These are phyloP conservation scores for Chlorella sp. DNA, from an alignment of 139 green algal genomes.

Conservation along the genomic window DNA sequence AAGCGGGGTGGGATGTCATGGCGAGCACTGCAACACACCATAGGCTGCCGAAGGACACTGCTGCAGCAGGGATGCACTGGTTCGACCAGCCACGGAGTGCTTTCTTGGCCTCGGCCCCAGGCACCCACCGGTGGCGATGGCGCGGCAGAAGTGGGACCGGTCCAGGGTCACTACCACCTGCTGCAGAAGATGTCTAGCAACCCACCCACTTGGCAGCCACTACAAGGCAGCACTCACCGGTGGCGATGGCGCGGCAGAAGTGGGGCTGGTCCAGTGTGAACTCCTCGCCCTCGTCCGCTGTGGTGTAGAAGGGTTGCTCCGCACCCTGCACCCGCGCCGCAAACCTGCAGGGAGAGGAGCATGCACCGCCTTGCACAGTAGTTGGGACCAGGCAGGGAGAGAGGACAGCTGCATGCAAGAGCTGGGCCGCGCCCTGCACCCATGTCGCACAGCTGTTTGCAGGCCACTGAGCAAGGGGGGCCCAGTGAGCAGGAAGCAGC, in stretches of 20 bases:
- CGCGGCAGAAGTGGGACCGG: slow-evolving; percentile 54
- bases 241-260: slow-evolving; percentile 60
- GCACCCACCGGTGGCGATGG: neutral
- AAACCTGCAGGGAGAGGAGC: neutral
- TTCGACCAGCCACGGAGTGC: too few species aligned
- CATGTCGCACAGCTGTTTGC: too few species aligned
- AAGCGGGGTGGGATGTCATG: too few species aligned
- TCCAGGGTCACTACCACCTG: too few species aligned
- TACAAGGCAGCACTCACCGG: slow-evolving; percentile 30
- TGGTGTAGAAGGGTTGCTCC: slow-evolving; percentile 48
- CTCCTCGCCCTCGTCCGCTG: slow-evolving; percentile 60
- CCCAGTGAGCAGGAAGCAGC: too few species aligned
- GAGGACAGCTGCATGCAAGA: too few species aligned
- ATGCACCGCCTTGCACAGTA: neutral
- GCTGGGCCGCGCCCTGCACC: too few species aligned
- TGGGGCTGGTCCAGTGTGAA: slow-evolving; percentile 59
- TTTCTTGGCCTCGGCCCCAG: too few species aligned
- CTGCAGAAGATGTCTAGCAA: neutral
- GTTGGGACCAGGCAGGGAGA: neutral
- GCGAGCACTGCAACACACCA: too few species aligned
- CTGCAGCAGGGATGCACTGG: too few species aligned
- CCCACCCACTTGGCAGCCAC: neutral
- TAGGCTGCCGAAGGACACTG: too few species aligned
- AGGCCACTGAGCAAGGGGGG: too few species aligned
- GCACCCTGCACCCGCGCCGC: slow-evolving; percentile 59